Conservation (phyloP, 169 alveolate species). For the Plasmodium coatneyi region DNA sequence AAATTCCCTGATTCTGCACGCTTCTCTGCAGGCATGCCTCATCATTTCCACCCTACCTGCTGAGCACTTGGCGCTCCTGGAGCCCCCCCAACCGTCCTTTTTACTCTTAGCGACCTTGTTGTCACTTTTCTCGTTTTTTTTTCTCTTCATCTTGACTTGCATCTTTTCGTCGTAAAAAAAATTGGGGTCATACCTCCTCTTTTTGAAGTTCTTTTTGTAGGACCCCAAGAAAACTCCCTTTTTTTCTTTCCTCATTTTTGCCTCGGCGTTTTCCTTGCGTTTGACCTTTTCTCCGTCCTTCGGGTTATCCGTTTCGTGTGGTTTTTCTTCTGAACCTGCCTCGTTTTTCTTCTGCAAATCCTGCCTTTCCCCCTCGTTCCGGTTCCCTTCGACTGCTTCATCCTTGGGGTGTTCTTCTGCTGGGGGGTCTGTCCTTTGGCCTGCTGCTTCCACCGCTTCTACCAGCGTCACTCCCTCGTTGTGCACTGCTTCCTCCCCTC, state of each 20-base stretch:
- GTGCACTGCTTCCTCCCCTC: not conserved
- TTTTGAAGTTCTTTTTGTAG: slow-evolving; percentile 52
- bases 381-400: not conserved
- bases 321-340: not conserved
- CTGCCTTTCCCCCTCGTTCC: not conserved
- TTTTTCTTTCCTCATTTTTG: slow-evolving; percentile 28
- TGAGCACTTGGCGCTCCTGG: not conserved
- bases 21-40: not conserved
- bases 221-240: slow-evolving; percentile 56
- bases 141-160: slow-evolving; percentile 45
- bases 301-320: not conserved
- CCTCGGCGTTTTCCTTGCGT: slow-evolving; percentile 1
- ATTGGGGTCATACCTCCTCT: slow-evolving; percentile 47
- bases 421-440: not conserved
- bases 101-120: slow-evolving; percentile 8
- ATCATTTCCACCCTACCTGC: slow-evolving; percentile 4
- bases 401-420: not conserved
- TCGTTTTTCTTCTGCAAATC: not conserved
- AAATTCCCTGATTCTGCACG: not conserved
- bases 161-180: slow-evolving; percentile 17
- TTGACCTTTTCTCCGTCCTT: slow-evolving; percentile 16
- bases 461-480: not conserved
- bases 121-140: slow-evolving; percentile 33
- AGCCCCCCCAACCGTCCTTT: not conserved
- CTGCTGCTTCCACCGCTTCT: not conserved